Evolutionary conservation across 495 filamentous ascomycete species (phyloP).

Genomic region (Penicillium paradoxum): DNA sequence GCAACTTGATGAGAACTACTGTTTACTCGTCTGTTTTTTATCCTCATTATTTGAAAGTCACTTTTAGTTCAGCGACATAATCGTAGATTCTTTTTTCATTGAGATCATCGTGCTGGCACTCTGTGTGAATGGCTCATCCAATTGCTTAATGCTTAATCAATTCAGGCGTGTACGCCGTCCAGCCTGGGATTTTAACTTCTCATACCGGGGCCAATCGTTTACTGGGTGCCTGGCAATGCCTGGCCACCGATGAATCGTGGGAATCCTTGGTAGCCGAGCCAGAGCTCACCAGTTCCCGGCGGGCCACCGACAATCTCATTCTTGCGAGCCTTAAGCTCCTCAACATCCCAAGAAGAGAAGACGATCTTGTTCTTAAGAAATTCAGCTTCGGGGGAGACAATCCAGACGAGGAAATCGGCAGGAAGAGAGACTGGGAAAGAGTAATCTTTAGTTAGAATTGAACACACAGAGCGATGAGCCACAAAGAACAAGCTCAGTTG

Average conservation of each 20-base stretch:
- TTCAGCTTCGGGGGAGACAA: slow-evolving; percentile 34
- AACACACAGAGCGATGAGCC: neutral
- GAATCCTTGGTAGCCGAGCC: slow-evolving; percentile 19
- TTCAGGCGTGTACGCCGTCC: too few relatives aligned
- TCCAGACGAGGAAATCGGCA: slow-evolving; percentile 34
- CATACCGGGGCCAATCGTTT: neutral
- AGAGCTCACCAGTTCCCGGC: slow-evolving; percentile 20
- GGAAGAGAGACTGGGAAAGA: slow-evolving; percentile 18
- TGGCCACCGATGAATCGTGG: slow-evolving; percentile 21
- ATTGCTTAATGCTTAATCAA: too few relatives aligned
- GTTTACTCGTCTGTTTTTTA: too few relatives aligned
- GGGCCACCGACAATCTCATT: slow-evolving; percentile 29
- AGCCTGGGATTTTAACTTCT: neutral
- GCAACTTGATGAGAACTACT: too few relatives aligned
- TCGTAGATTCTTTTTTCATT: too few relatives aligned
- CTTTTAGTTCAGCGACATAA: too few relatives aligned
- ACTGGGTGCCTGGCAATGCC: slow-evolving; percentile 16
- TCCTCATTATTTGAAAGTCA: too few relatives aligned
- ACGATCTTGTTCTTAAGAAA: slow-evolving; percentile 42
- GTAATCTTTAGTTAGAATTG: neutral
- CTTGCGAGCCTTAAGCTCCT: slow-evolving; percentile 54
- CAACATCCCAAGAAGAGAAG: slow-evolving; percentile 44
- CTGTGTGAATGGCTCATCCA: too few relatives aligned
- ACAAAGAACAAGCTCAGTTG: slow-evolving; percentile 5
- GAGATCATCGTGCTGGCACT: too few relatives aligned